Evolutionary conservation across 1,139 yeast species (phyloP), one percentile per base, ranked within the genome.

Genomic region (Trichomonascaceae sp.): DNA sequence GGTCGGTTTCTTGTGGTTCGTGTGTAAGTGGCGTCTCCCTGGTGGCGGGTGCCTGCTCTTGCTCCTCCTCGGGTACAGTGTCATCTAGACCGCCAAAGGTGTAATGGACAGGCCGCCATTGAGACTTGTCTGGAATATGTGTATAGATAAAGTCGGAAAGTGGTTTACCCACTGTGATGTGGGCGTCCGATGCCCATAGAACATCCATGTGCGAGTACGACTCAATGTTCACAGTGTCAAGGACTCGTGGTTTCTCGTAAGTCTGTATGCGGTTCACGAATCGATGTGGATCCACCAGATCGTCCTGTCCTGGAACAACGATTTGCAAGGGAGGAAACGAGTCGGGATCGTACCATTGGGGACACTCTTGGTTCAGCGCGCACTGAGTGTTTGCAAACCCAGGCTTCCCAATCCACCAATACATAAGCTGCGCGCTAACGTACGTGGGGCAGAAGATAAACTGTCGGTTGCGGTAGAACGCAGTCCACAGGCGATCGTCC

Each of bases 181-280:
- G 60, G 1, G 76, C 93, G 45, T 81, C 85, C 20, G 61, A 54
- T 0, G 95, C 93, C 97, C 97, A 87, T 17, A 87, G 56, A 16
- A 85, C 92, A 52, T 87, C 97, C 48, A 87, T 65, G 54, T 87
- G 97, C 32, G 92, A 89, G 52, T 85, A 92, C 20, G 64, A 46
- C 1, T 56, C 54, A 23, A 57, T 35, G 23, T 54, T 52, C 13
- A 46, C 45, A 5, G 55, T 47, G 25, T 43, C 44, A 3, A 53
- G 40, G 0, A 54, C 59, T 2, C 71, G 64, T 2, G 68, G 62
- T 14, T 62, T 53, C 65, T 45, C 74, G 57, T 44, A 64, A 44
- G 44, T 67, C 44, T 51, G 60, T 60, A 48, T 59, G 32, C 62
- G 67, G 55, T 40, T 69, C 60, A 73, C 59, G 16, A 82, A 63